Evolutionary conservation across 2,329 filamentous ascomycete genomes (phyloP).

Genomic region (Hypoxylon sp.): DNA sequence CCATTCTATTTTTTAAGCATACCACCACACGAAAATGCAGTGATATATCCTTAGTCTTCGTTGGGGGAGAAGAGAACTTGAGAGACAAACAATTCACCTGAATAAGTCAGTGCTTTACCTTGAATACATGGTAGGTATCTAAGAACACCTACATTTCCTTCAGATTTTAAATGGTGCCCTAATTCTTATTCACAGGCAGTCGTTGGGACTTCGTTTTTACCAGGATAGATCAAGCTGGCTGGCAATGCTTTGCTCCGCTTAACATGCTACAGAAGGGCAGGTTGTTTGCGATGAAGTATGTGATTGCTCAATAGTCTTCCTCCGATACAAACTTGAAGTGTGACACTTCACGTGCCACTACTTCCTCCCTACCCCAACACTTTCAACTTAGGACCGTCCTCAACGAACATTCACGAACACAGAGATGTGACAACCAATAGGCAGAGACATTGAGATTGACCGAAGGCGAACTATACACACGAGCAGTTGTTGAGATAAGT

Average conservation of each 20-base stretch:
- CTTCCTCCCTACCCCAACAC: too few species aligned
- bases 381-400: neutral
- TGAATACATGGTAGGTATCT: too few species aligned
- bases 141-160: too few species aligned
- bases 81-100: too few species aligned
- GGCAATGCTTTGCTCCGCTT: too few species aligned
- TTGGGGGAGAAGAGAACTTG: too few species aligned
- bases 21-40: neutral
- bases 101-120: too few species aligned
- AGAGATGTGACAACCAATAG: neutral
- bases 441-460: neutral
- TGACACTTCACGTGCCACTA: too few species aligned
- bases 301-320: neutral
- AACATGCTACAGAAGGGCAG: neutral
- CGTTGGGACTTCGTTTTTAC: neutral
- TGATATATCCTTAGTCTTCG: neutral
- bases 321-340: neutral
- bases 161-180: too few species aligned
- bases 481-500: neutral
- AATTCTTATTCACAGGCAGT: too few species aligned
- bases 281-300: neutral
- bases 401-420: neutral
- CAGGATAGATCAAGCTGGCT: neutral
- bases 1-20: neutral
- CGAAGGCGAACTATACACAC: neutral